Percentiles rank a stretch among this genome's conserved stretches.
Conservation (phyloP, 139 green algal species). For the Spirogloea muscicola region DNA sequence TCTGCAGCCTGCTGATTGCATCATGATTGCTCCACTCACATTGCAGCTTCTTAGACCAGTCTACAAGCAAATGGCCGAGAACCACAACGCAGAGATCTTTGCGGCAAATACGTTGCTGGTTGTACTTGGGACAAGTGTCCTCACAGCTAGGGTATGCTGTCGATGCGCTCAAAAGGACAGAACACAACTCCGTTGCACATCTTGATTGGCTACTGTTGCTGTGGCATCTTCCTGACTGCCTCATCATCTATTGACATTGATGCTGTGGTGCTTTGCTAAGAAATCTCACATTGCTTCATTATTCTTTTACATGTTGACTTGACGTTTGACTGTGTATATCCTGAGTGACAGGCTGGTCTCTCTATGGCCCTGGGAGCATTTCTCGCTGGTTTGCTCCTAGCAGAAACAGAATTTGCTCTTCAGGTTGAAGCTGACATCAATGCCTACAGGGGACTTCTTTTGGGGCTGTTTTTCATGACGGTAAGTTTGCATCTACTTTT, state of each 20-base stretch:
- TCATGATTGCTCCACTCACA: too few relatives aligned
- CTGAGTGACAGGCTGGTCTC: slow-evolving; percentile 86
- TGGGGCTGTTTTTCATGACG: slow-evolving; percentile 99
- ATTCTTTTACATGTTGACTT: too few relatives aligned
- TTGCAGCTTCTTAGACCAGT: slow-evolving; percentile 64
- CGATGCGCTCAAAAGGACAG: too few relatives aligned
- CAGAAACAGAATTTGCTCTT: slow-evolving; percentile 96
- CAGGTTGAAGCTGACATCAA: slow-evolving; percentile 97
- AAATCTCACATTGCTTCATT: too few relatives aligned
- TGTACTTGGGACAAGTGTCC: slow-evolving; percentile 70
- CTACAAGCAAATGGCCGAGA: slow-evolving; percentile 74
- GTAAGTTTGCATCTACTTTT: slow-evolving; percentile 46
- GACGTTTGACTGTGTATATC: too few relatives aligned
- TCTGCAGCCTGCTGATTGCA: too few relatives aligned
- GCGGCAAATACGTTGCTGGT: slow-evolving; percentile 76
- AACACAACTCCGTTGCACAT: too few relatives aligned
- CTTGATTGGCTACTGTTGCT: too few relatives aligned
- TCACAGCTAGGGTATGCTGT: slow-evolving; percentile 56
- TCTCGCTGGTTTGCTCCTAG: slow-evolving; percentile 91
- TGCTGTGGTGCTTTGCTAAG: too few relatives aligned
- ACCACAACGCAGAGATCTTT: slow-evolving; percentile 93
- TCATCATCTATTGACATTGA: too few relatives aligned
- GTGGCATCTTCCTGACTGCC: too few relatives aligned
- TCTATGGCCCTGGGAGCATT: slow-evolving; percentile 95
- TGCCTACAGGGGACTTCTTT: slow-evolving; percentile 95